Percentiles rank a stretch among this genome's conserved stretches.
phyloP scores from a whole-genome alignment of 805 yeast species.

The Jamesozyma jinghongensis region DNA sequence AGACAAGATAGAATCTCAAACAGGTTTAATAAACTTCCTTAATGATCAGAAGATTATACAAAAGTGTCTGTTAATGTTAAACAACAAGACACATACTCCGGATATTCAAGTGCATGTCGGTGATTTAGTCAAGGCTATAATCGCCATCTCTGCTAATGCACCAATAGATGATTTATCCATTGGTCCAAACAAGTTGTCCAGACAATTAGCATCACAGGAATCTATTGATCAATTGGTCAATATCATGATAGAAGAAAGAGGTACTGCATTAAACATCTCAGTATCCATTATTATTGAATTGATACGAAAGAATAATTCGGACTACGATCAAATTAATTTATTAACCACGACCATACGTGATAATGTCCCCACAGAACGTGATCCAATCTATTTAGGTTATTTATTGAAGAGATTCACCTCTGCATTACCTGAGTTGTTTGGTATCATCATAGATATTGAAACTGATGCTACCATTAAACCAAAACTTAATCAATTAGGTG shows the following conservation, averaged over 20 bases:
- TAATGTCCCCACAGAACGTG: constrained; percentile 83
- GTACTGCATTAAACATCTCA: constrained; percentile 79
- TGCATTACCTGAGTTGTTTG: constrained; percentile 33
- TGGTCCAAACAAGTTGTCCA: constrained; percentile 85
- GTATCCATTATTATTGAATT: constrained; percentile 90
- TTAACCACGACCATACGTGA: constrained; percentile 64
- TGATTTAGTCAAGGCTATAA: constrained; percentile 84
- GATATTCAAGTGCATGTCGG: constrained; percentile 83
- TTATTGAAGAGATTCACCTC: constrained; percentile 65
- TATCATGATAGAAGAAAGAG: constrained; percentile 57
- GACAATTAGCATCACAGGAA: constrained; percentile 69
- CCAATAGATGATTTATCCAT: constrained; percentile 68
- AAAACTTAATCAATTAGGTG: constrained; percentile 55
- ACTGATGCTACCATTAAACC: constrained; percentile 15
- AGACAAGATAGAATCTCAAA: constrained; percentile 77
- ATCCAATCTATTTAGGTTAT: constrained; percentile 85
- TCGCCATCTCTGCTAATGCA: constrained; percentile 84
- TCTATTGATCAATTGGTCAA: constrained; percentile 53
- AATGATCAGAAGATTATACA: constrained; percentile 65
- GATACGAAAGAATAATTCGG: constrained; percentile 89
- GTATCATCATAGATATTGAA: constrained; percentile 20
- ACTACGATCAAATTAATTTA: constrained; percentile 80
- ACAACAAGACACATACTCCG: constrained; percentile 44
- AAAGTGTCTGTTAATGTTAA: constrained; percentile 52
- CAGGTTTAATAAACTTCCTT: constrained; percentile 72